Base-by-base conservation (phyloP, 306 rosid species). In the Cicer bijugum region DNA sequence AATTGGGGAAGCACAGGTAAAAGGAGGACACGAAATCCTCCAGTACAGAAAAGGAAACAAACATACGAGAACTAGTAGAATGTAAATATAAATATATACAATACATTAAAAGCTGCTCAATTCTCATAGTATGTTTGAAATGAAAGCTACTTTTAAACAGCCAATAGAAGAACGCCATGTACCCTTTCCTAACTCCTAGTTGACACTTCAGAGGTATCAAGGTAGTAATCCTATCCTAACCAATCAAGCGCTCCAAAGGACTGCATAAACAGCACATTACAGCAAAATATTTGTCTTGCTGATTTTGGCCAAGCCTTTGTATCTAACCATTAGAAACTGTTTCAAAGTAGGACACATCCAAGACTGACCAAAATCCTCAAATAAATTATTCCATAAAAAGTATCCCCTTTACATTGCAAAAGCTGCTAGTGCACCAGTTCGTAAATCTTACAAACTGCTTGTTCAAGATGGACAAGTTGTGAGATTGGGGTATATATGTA, bases 221-320 rank as follows among this genome's bases (percentile, higher is more conserved):
- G 39, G 63, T 35, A 79, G 55, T 35, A 79, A 64, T 44, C 45
- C 37, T 37, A 72, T 72, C 47, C 67, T 63, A 64, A 63, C 60
- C 17, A 17, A 58, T 33, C 40, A 50, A n/a, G 59, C 37, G 23
- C 65, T 38, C 45, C 35, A 35, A 42, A 43, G 42, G 17, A 43
- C 51, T 33, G 50, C 77, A 59, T 60, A 40, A 58, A 50, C 46
- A 59, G 52, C 65, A 14, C 11, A 10, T 58, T 71, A 8, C 47
- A 11, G 6, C 70, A 39, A 14, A 39, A 62, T 15, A 6, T 5
- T 15, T 69, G 58, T 33, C 15, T 62, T 59, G 23, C 48, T 15
- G 50, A 10, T 51, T 78, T 69, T 42, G 50, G 35, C 7, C 28
- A 79, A 52, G 53, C 19, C 74, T 72, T 23, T 53, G 28, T 71